Conservation (phyloP, 108 stramenopile genomes). For the Skeletonema tropicum region DNA sequence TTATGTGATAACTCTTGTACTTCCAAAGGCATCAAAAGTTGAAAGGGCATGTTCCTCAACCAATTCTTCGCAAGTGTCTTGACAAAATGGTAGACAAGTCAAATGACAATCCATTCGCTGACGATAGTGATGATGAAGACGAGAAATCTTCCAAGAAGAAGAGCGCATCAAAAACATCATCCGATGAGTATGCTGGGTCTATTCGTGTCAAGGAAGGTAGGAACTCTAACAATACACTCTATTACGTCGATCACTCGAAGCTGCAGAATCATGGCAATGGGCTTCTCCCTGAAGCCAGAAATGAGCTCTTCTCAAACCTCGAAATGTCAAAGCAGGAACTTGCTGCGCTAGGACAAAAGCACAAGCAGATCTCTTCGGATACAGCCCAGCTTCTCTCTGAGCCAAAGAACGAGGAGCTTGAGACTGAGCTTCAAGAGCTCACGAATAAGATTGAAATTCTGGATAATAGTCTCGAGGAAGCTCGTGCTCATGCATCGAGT, state of each 20-base stretch:
- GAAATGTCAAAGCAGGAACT: constrained; percentile 52
- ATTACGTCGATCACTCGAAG: constrained; percentile 78
- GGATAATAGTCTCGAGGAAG: constrained; percentile 53
- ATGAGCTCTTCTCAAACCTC: constrained; percentile 50
- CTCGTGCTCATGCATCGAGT: constrained; percentile 43
- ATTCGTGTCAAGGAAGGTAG: constrained; percentile 69
- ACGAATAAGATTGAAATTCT: constrained; percentile 49
- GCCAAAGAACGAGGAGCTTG: constrained; percentile 76
- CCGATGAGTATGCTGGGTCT: constrained; percentile 59
- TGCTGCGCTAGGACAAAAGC: constrained; percentile 28
- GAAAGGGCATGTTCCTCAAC: constrained; percentile 67
- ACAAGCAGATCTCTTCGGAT: constrained; percentile 36
- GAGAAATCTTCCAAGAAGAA: constrained; percentile 35
- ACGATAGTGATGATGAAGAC: constrained; percentile 66
- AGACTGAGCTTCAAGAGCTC: constrained; percentile 33
- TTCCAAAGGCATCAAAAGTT: constrained; percentile 42
- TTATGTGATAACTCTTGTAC: neutral
- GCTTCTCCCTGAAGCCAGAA: constrained; percentile 55
- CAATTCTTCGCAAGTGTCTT: constrained; percentile 64
- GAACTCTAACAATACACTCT: constrained; percentile 62
- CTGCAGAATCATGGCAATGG: constrained; percentile 61
- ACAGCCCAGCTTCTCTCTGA: constrained; percentile 63
- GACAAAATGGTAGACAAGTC: constrained; percentile 70
- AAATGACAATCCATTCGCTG: constrained; percentile 51
- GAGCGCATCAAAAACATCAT: constrained; percentile 22